These are phyloP conservation scores for Fusarium penzigii DNA, from an alignment of 2,329 filamentous ascomycete genomes.

Conservation along the genomic window DNA sequence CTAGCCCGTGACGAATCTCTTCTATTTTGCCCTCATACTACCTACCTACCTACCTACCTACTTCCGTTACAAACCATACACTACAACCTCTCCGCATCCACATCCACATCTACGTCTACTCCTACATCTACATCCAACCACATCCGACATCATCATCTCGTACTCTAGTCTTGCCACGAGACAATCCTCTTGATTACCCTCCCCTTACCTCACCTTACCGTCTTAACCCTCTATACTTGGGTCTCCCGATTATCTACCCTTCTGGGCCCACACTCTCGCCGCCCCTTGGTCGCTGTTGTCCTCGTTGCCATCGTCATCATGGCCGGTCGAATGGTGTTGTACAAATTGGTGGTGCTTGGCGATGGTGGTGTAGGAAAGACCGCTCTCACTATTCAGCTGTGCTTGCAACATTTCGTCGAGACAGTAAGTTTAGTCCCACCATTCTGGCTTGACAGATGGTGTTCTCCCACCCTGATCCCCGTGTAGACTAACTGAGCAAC, in stretches of 20 bases:
- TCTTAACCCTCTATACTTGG: constrained; percentile 14
- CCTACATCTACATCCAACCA: not conserved
- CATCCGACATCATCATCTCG: constrained; percentile 5
- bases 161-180: constrained; percentile 14
- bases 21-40: constrained; percentile 15
- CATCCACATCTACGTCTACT: not conserved
- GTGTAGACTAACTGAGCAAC: constrained; percentile 16
- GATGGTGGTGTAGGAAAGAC: constrained; percentile 95
- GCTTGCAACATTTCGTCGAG: constrained; percentile 97
- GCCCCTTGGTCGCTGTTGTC: constrained; percentile 20
- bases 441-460: constrained; percentile 2
- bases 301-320: constrained; percentile 50
- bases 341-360: constrained; percentile 93
- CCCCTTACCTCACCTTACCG: constrained; percentile 7
- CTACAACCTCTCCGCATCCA: not conserved
- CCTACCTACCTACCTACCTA: constrained; percentile 18
- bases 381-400: constrained; percentile 92
- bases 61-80: not conserved
- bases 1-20: constrained; percentile 25
- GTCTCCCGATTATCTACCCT: constrained; percentile 8
- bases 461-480: constrained; percentile 1
- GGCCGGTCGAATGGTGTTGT: constrained; percentile 92
- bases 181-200: constrained; percentile 19
- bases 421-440: constrained; percentile 57
- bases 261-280: constrained; percentile 12